Evolutionary conservation across 495 filamentous ascomycete genomes (phyloP).

Genomic region (Talaromyces adpressus): DNA sequence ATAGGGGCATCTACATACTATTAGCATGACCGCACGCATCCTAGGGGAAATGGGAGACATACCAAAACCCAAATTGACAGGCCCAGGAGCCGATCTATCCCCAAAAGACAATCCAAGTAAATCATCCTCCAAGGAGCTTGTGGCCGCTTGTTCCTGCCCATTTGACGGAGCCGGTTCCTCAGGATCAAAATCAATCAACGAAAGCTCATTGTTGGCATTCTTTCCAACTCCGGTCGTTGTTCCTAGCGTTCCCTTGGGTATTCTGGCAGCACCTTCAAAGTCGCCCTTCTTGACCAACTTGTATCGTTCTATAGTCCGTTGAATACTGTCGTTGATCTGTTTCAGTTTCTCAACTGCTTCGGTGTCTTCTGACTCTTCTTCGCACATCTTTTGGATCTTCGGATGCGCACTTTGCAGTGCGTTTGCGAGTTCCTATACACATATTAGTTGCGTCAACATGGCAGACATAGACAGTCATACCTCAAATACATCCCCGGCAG

Average conservation of each 20-base stretch:
- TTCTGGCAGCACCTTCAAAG: constrained; percentile 74
- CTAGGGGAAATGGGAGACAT: constrained; percentile 59
- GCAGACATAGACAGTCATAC: constrained; percentile 25
- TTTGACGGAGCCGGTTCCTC: constrained; percentile 39
- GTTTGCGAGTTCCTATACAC: constrained; percentile 70
- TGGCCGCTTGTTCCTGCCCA: constrained; percentile 27
- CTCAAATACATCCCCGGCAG: constrained; percentile 90
- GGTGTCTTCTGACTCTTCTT: constrained; percentile 93
- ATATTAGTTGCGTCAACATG: neutral
- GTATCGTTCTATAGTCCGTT: constrained; percentile 90
- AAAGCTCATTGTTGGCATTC: constrained; percentile 77
- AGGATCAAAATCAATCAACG: constrained; percentile 82
- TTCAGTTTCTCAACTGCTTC: constrained; percentile 93
- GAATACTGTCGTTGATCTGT: constrained; percentile 98
- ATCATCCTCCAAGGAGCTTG: constrained; percentile 53
- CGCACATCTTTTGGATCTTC: constrained; percentile 98
- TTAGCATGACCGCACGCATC: neutral
- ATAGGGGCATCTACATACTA: constrained; percentile 9
- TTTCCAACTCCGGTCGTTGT: constrained; percentile 63
- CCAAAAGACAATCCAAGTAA: constrained; percentile 63
- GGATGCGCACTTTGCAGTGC: constrained; percentile 90
- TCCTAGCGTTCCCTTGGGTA: constrained; percentile 76
- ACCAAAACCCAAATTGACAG: constrained; percentile 80
- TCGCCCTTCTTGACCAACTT: constrained; percentile 92
- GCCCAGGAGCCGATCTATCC: constrained; percentile 62